Percentiles rank a stretch among this genome's conserved stretches.
Evolutionary conservation across 2,329 filamentous ascomycete species (phyloP).

Genomic region (Ambrosiella xylebori): DNA sequence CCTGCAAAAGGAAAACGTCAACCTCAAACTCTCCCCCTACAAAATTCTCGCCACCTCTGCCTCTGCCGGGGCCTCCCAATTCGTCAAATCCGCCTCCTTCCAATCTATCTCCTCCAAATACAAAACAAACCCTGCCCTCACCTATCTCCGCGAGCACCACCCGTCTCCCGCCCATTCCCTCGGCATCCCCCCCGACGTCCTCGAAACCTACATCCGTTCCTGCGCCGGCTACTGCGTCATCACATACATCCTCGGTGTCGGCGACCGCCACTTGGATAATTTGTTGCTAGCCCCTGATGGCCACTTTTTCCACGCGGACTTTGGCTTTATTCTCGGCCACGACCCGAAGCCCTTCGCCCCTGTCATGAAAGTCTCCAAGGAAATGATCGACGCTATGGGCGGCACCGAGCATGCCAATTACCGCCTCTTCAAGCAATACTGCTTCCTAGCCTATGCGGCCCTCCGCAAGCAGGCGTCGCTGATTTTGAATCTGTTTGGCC

Average conservation of each 20-base stretch:
- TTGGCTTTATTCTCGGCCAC: conserved; percentile 91
- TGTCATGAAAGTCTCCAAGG: conserved; percentile 88
- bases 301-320: conserved; percentile 97
- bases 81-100: conserved; percentile 71
- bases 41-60: conserved; percentile 88
- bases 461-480: conserved; percentile 78
- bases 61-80: conserved; percentile 79
- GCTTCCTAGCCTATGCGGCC: conserved; percentile 84
- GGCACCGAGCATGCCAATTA: conserved; percentile 69
- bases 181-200: conserved; percentile 75
- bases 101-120: conserved; percentile 73
- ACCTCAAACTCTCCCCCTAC: conserved; percentile 88
- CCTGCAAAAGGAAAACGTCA: conserved; percentile 86
- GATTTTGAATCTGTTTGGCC: conserved; percentile 83
- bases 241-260: conserved; percentile 91
- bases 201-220: conserved; percentile 90
- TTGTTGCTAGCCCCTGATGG: conserved; percentile 76
- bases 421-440: conserved; percentile 81
- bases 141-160: conserved; percentile 77
- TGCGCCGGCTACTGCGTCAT: conserved; percentile 98
- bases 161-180: conserved; percentile 67
- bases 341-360: conserved; percentile 96
- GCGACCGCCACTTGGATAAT: conserved; percentile 90
- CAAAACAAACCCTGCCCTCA: conserved; percentile 53
- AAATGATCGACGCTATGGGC: conserved; percentile 99